Evolutionary conservation across 148 eudicot species (phyloP).

Genomic region (Cornus florida): DNA sequence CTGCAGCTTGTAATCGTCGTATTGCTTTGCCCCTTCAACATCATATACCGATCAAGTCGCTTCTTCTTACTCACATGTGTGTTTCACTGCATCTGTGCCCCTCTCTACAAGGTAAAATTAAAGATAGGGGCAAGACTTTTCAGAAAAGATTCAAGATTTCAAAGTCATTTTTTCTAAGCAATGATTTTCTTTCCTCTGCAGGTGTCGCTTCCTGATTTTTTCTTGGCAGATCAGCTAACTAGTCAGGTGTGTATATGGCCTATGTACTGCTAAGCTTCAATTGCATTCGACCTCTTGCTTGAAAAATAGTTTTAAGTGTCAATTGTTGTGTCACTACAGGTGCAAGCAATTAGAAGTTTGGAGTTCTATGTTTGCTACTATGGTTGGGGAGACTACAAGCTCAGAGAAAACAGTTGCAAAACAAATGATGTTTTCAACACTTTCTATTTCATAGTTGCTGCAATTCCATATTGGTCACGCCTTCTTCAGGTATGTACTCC

Average conservation of each 20-base stretch:
- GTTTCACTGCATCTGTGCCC: constrained; percentile 56
- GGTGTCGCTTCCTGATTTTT: constrained; percentile 19
- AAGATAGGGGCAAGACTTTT: too few relatives aligned
- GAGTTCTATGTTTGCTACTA: constrained; percentile 63
- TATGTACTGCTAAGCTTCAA: too few relatives aligned
- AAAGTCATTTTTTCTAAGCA: neutral
- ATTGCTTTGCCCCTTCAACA: constrained; percentile 28
- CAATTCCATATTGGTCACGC: too few relatives aligned
- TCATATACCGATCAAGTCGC: constrained; percentile 56
- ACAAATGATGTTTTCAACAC: too few relatives aligned
- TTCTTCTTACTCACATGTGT: constrained; percentile 35
- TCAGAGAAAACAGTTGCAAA: too few relatives aligned
- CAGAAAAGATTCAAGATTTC: neutral
- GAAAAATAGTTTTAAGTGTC: too few relatives aligned
- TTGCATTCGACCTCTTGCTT: too few relatives aligned
- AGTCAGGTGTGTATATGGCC: constrained; percentile 12
- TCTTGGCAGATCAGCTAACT: constrained; percentile 39
- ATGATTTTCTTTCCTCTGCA: too few relatives aligned
- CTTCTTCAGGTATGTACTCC: neutral
- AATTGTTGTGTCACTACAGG: constrained; percentile 8
- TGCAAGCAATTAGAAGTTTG: constrained; percentile 49
- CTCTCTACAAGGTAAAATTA: constrained; percentile 65
- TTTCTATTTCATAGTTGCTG: too few relatives aligned
- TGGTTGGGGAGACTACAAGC: constrained; percentile 26
- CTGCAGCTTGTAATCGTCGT: constrained; percentile 25